Evolutionary conservation across 129 eudicot species (phyloP).

Genomic region (Heracleum sosnowskyi): DNA sequence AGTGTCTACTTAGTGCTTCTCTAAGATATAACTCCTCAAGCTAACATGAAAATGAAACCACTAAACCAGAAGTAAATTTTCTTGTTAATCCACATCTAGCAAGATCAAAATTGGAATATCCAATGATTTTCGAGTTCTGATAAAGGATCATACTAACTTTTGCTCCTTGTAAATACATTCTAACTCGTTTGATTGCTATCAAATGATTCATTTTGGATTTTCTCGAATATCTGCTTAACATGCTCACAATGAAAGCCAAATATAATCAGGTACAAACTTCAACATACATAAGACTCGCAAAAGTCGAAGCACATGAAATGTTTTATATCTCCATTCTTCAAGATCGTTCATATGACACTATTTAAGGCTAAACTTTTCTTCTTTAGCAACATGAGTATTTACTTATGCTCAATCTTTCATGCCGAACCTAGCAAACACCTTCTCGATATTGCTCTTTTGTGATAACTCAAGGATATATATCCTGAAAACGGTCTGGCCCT

Average conservation of each 20-base stretch:
- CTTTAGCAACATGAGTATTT: too few species aligned
- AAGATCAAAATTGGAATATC: neutral
- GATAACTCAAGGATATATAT: too few species aligned
- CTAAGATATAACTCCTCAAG: too few species aligned
- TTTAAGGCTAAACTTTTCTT: too few species aligned
- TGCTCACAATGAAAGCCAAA: neutral
- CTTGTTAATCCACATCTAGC: neutral
- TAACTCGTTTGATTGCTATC: neutral
- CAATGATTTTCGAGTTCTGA: neutral
- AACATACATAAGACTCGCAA: conserved; percentile 15
- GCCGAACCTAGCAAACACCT: too few species aligned
- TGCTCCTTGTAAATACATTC: neutral
- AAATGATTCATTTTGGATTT: neutral
- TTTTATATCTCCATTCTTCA: too few species aligned
- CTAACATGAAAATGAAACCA: neutral
- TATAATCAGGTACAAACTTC: conserved; percentile 6
- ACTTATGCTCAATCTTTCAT: too few species aligned
- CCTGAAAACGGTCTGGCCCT: too few species aligned
- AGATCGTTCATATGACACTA: too few species aligned
- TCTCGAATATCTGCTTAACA: neutral
- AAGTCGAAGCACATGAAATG: conserved; percentile 2
- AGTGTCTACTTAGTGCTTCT: too few species aligned
- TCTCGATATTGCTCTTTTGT: too few species aligned
- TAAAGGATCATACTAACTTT: neutral
- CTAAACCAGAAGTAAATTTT: conserved; percentile 1